phyloP scores from a whole-genome alignment of 1,139 yeast species.

The Hyphopichia pseudoburtonii region DNA sequence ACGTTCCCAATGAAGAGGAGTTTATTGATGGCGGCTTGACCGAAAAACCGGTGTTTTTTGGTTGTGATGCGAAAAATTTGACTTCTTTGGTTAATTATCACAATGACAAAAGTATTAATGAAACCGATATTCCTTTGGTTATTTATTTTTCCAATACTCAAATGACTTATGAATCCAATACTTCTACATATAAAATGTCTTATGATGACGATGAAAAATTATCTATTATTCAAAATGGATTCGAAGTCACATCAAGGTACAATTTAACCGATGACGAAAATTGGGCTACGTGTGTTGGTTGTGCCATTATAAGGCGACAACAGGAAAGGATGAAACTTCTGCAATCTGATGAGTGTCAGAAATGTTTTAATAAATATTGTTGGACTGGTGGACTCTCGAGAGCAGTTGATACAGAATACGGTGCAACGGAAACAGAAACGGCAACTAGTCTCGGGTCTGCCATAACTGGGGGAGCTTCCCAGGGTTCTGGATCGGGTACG shows the following conservation, averaged over 20 bases:
- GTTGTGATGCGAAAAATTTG: conserved; percentile 36
- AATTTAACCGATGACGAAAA: conserved; percentile 36
- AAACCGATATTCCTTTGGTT: conserved; percentile 41
- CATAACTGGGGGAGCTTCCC: neutral
- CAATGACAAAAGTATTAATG: conserved; percentile 24
- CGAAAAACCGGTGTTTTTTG: conserved; percentile 41
- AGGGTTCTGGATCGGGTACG: neutral
- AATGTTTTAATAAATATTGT: conserved; percentile 41
- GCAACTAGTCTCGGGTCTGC: neutral
- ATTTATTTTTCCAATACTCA: conserved; percentile 37
- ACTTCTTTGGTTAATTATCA: conserved; percentile 29
- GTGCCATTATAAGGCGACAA: conserved; percentile 45
- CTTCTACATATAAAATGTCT: conserved; percentile 40
- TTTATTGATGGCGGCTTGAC: conserved; percentile 29
- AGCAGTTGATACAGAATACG: conserved; percentile 18
- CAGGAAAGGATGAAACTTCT: conserved; percentile 39
- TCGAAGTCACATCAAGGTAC: conserved; percentile 34
- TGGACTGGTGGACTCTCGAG: conserved; percentile 30
- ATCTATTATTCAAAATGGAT: conserved; percentile 38
- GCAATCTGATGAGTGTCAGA: conserved; percentile 40
- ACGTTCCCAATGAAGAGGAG: conserved; percentile 32
- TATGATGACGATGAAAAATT: conserved; percentile 34
- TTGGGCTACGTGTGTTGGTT: conserved; percentile 47
- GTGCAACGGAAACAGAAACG: conserved; percentile 4
- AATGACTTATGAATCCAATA: conserved; percentile 33